Evolutionary conservation across 805 yeast species (phyloP).

Genomic region (Lipomyces spencermartinsiae): DNA sequence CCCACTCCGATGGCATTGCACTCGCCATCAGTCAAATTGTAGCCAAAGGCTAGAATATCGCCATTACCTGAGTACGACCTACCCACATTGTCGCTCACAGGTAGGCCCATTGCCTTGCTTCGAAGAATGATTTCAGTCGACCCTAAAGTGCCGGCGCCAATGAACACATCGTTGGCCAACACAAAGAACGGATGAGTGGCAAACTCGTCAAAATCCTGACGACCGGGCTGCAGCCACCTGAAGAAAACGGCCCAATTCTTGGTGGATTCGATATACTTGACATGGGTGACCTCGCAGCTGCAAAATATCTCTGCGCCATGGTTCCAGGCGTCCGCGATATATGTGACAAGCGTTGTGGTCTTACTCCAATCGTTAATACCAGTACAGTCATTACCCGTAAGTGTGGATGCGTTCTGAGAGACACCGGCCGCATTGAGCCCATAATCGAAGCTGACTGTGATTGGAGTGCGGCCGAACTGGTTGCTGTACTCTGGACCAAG

Average conservation of each 20-base stretch:
- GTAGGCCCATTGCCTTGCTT: background rate
- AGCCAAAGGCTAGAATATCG: slow-evolving; percentile 1
- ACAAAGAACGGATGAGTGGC: background rate
- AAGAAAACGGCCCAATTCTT: background rate
- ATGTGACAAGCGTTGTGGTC: background rate
- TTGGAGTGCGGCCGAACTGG: background rate
- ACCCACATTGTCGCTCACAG: background rate
- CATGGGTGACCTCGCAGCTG: background rate
- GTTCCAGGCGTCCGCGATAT: background rate
- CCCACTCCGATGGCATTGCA: background rate
- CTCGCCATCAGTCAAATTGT: background rate
- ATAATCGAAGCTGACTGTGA: background rate
- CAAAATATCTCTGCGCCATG: background rate
- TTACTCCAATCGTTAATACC: background rate
- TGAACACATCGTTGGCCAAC: background rate
- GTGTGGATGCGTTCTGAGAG: background rate
- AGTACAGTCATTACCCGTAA: background rate
- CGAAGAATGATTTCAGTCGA: background rate
- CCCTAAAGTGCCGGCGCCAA: background rate
- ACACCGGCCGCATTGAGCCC: background rate
- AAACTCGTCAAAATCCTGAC: background rate
- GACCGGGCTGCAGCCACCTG: background rate
- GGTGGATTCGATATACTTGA: background rate
- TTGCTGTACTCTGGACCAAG: background rate
- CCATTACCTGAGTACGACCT: background rate